phyloP scores from a whole-genome alignment of 305 asterid species.

The Petunia hybrid region DNA sequence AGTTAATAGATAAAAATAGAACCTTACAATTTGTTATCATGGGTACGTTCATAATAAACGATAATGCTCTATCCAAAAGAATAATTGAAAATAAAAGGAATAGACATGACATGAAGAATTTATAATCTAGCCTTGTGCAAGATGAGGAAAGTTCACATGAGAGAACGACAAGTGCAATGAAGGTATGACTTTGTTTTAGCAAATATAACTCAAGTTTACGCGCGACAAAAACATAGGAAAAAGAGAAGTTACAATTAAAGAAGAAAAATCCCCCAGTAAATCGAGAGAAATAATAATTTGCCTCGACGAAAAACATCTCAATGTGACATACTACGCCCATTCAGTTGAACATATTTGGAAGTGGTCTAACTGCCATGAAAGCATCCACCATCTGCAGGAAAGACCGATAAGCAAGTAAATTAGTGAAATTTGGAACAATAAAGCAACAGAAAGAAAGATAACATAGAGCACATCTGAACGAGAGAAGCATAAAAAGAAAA shows the following conservation, averaged over 20 bases:
- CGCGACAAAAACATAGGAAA: not conserved
- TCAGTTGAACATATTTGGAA: conserved; percentile 82
- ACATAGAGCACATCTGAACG: no score
- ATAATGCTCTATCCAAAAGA: no score
- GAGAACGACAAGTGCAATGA: not conserved
- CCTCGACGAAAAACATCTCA: not conserved
- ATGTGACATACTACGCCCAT: not conserved
- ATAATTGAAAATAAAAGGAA: no score
- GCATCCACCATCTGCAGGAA: conserved; percentile 83
- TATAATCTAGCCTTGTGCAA: not conserved
- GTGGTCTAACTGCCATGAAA: conserved; percentile 84
- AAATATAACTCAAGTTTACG: not conserved
- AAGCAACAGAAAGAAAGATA: not conserved
- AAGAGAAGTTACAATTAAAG: not conserved
- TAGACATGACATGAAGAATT: no score
- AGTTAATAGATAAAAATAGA: no score
- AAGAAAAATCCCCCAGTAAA: conserved; percentile 1
- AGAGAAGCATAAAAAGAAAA: not conserved
- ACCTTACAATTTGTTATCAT: no score
- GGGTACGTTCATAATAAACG: no score
- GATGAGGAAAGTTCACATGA: not conserved
- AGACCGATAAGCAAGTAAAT: not conserved
- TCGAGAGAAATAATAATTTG: not conserved
- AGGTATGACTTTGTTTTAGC: not conserved
- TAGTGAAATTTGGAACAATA: not conserved